Conservation (phyloP, 352 stramenopile genomes). For the Globisporangium nodosum region DNA sequence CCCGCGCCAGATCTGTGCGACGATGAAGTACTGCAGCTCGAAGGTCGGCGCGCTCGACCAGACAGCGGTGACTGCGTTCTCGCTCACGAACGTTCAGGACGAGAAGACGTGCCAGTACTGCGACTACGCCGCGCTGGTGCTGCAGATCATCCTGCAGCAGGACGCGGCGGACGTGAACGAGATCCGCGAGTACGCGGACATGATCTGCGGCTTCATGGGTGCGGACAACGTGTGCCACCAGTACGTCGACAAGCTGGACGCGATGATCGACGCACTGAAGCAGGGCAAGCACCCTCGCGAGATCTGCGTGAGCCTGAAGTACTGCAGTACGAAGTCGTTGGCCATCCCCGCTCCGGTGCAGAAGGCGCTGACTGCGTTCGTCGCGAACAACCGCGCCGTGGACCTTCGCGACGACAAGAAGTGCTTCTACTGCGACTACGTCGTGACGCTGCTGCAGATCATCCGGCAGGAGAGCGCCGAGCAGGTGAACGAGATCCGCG, state of each 20-base stretch:
- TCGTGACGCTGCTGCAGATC: slow-evolving; percentile 53
- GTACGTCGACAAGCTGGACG: slow-evolving; percentile 67
- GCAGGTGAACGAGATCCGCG: slow-evolving; percentile 47
- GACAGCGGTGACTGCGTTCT: slow-evolving; percentile 27
- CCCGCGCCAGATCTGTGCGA: slow-evolving; percentile 50
- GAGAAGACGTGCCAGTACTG: slow-evolving; percentile 52
- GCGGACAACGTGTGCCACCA: slow-evolving; percentile 55
- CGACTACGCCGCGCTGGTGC: slow-evolving; percentile 49
- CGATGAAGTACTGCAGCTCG: slow-evolving; percentile 51
- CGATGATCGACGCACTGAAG: slow-evolving; percentile 55
- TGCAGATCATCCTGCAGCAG: slow-evolving; percentile 54
- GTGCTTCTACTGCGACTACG: slow-evolving; percentile 59
- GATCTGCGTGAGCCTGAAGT: slow-evolving; percentile 56
- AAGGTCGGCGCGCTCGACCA: slow-evolving; percentile 11
- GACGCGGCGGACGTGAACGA: slow-evolving; percentile 46
- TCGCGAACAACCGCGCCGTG: slow-evolving; percentile 6
- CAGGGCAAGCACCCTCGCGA: slow-evolving; percentile 58
- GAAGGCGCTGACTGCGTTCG: slow-evolving; percentile 26
- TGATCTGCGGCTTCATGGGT: slow-evolving; percentile 77
- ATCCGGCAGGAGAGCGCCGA: slow-evolving; percentile 49
- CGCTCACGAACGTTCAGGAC: slow-evolving; percentile 12
- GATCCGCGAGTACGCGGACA: slow-evolving; percentile 58
- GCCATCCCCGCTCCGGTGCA: slow-evolving; percentile 7
- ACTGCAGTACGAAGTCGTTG: slow-evolving; percentile 27
- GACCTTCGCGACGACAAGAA: slow-evolving; percentile 27